phyloP scores from a whole-genome alignment of 2,329 filamentous ascomycete genomes.

The Verticillium tricorpus region DNA sequence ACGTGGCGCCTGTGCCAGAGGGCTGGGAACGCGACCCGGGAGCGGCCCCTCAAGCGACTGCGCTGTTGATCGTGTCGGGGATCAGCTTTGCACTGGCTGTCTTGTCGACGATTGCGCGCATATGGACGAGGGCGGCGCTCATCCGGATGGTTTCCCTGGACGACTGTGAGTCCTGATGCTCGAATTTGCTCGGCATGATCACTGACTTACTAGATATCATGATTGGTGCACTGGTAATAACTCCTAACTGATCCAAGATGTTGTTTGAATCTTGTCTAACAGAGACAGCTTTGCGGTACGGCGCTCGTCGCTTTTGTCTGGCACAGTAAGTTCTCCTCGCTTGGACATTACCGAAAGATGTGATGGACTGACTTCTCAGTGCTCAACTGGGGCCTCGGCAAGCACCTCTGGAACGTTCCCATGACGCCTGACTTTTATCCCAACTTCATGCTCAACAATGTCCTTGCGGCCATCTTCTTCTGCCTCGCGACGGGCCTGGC shows the following conservation, averaged over 20 bases:
- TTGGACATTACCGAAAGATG: background rate
- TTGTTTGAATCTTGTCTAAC: background rate
- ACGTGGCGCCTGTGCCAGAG: constrained; percentile 10
- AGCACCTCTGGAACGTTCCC: constrained; percentile 17
- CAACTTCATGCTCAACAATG: constrained; percentile 9
- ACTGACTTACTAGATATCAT: constrained; percentile 1
- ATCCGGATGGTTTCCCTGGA: constrained; percentile 11
- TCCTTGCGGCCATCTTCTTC: constrained; percentile 15
- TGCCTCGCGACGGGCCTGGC: constrained; percentile 16
- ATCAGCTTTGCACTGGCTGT: constrained; percentile 13
- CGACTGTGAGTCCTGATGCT: constrained; percentile 10
- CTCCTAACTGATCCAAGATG: background rate
- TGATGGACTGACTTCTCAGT: constrained; percentile 4
- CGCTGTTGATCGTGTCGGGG: constrained; percentile 7
- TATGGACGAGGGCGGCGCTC: constrained; percentile 12
- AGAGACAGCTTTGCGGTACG: background rate
- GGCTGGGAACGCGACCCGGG: constrained; percentile 7
- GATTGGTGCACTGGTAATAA: background rate
- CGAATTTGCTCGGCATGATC: background rate
- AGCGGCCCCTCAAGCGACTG: constrained; percentile 4
- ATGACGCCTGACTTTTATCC: constrained; percentile 5
- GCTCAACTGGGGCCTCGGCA: constrained; percentile 15
- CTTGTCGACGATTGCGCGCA: constrained; percentile 7
- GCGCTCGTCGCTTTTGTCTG: background rate
- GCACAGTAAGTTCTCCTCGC: background rate